phyloP scores from a whole-genome alignment of 2,329 filamentous ascomycete genomes.

The Chrysoporthe austroafricana region DNA sequence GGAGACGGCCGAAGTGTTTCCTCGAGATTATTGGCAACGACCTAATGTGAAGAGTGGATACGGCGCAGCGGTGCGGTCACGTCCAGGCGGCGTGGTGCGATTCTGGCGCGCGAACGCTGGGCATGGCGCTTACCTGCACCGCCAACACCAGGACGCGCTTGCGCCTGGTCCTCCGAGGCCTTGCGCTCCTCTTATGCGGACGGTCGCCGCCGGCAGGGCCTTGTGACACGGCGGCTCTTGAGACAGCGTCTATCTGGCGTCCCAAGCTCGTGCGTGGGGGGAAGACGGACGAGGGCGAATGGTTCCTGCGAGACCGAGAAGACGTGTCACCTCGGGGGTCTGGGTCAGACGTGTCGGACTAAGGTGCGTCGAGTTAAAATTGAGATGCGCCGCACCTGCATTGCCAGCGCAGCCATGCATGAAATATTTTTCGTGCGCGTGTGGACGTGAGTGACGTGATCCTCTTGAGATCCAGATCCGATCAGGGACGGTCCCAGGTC shows the following conservation, averaged over 20 bases:
- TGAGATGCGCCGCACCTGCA: slow-evolving; percentile 18
- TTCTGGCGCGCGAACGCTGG: background rate
- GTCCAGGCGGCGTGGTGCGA: background rate
- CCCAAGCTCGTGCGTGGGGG: background rate
- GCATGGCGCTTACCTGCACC: slow-evolving; percentile 22
- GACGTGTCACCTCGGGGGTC: background rate
- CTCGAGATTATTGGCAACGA: background rate
- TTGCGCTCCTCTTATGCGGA: slow-evolving; percentile 7
- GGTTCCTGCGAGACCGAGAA: background rate
- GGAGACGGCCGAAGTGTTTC: background rate
- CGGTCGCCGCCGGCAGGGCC: slow-evolving; percentile 18
- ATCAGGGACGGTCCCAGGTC: background rate
- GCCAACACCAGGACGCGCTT: slow-evolving; percentile 18
- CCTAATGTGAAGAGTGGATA: background rate
- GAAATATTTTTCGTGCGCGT: background rate
- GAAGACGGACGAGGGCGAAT: slow-evolving; percentile 5
- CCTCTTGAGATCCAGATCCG: background rate
- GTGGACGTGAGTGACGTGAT: background rate
- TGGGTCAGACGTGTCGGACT: background rate
- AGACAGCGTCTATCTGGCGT: slow-evolving; percentile 24
- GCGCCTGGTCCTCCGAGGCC: background rate
- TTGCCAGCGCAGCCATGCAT: slow-evolving; percentile 20
- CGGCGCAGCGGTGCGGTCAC: background rate
- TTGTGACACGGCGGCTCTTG: slow-evolving; percentile 26
- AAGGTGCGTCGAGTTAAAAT: slow-evolving; percentile 11